Percentiles rank a stretch among this genome's conserved stretches.
phyloP scores from a whole-genome alignment of 257 asterid species.

The Apocynum venetum region DNA sequence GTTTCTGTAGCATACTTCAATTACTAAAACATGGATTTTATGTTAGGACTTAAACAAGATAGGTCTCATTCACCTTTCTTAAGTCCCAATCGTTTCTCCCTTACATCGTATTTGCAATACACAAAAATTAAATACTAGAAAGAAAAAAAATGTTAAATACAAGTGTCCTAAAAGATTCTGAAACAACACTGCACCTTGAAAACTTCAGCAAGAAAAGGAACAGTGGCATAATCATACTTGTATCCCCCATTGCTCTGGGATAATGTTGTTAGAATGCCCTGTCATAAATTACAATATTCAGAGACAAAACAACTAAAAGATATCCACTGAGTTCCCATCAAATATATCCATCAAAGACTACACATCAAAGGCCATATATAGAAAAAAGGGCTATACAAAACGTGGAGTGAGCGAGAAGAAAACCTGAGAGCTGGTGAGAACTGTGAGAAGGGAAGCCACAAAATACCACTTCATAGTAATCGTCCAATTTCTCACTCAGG shows the following conservation, averaged over 20 bases:
- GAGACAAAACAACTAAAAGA: constrained; percentile 14
- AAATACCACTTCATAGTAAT: constrained; percentile 80
- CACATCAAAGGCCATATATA: constrained; percentile 13
- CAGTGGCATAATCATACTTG: constrained; percentile 88
- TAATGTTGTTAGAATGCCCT: constrained; percentile 92
- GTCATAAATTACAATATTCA: constrained; percentile 16
- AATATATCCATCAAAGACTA: not conserved
- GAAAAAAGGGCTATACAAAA: constrained; percentile 20
- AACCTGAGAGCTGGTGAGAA: constrained; percentile 98
- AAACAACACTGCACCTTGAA: constrained; percentile 55
- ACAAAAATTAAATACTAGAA: not conserved
- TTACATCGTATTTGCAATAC: not conserved
- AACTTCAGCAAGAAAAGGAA: constrained; percentile 97
- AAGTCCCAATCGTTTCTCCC: not conserved
- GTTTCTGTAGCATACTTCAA: not conserved
- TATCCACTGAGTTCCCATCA: not conserved
- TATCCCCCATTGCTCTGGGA: constrained; percentile 90
- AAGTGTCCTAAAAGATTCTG: not conserved
- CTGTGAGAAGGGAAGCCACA: constrained; percentile 84
- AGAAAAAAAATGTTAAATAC: not conserved
- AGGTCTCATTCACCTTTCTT: not conserved
- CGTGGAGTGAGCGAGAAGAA: constrained; percentile 47
- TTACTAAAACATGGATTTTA: not conserved
- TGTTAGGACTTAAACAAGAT: constrained; percentile 2
- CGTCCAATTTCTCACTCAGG: constrained; percentile 2